Evolutionary conservation across 140 eudicot species (phyloP).

Genomic region (Erigeron philadelphicus): DNA sequence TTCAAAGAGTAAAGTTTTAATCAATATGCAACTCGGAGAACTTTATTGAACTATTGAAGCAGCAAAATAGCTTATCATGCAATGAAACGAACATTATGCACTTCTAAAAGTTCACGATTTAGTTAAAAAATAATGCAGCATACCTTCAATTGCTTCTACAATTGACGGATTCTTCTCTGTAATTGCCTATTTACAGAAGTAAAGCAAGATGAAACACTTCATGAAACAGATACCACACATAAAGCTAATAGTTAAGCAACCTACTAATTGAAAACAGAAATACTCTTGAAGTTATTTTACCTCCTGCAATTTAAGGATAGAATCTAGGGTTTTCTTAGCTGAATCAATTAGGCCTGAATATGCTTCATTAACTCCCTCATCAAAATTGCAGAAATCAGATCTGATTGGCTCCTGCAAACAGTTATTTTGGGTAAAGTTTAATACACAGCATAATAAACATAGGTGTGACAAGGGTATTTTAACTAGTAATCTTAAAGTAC

Average conservation of each 20-base stretch:
- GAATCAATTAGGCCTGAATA: slow-evolving; percentile 64
- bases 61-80: background rate
- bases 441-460: slow-evolving; percentile 6
- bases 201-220: background rate
- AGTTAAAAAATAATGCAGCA: background rate
- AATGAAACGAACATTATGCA: background rate
- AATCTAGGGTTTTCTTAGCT: slow-evolving; percentile 67
- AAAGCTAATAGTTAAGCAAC: background rate
- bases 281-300: slow-evolving; percentile 27
- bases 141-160: slow-evolving; percentile 55
- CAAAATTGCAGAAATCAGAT: slow-evolving; percentile 52
- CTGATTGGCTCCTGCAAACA: slow-evolving; percentile 67
- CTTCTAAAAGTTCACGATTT: no score
- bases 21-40: slow-evolving; percentile 9
- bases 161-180: slow-evolving; percentile 74
- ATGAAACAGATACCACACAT: background rate
- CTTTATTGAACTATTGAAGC: slow-evolving; percentile 7
- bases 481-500: background rate
- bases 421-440: slow-evolving; percentile 8
- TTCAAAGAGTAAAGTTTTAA: slow-evolving; percentile 11
- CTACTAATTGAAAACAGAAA: background rate
- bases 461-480: background rate
- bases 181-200: slow-evolving; percentile 45
- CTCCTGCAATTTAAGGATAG: slow-evolving; percentile 75
- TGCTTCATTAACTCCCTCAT: slow-evolving; percentile 54